Base-by-base conservation (phyloP, 208 protist genomes). In the Leishmania arabica region DNA sequence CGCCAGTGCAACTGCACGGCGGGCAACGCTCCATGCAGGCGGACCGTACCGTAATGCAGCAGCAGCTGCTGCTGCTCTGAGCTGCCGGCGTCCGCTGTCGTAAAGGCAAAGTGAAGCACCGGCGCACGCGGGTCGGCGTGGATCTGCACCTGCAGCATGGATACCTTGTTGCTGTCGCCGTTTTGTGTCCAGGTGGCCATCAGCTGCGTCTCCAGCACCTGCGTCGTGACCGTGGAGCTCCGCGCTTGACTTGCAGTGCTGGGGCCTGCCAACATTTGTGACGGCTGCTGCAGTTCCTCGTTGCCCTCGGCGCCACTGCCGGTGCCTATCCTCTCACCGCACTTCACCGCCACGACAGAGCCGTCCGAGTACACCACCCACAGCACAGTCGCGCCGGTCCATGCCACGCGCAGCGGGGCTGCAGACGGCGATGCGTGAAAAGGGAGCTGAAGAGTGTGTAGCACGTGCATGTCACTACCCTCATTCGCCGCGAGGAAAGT, bases 321-420 rank as follows among this genome's bases (percentile, higher is more conserved):
- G 37, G 58, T 45, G 4, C 42, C 42, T 21, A 3, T 62, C 3
- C 34, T 45, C 49, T 76, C 74, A 40, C 42, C 19, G 74, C 84
- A 88, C 49, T 64, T 78, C 64, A 86, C 71, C 21, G 75, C 87
- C 45, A 83, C 75, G 34, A 93, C 79, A 5, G 79, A 66, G 68
- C 88, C 81, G 56, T 95, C 90, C 31, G 82, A 83, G 82, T 91
- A 95, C 24, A 92, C 69, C 7, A 90, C 81, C 92, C 92, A 95
- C 60, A 95, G 79, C 69, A 81, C 82, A 34, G 76, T 70, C 51
- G 62, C 78, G 6, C 85, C 88, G 13, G 69, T 78, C 88, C 88
- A 91, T 60, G 78, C 71, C 51, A 89, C 78, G n/a, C 81, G 84
- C 64, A 54, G 60, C 9, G 85, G 86, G 0, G 82, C 83, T 2